Evolutionary conservation across 2,329 filamentous ascomycete species (phyloP).

Genomic region (Pleomassaria siparia): DNA sequence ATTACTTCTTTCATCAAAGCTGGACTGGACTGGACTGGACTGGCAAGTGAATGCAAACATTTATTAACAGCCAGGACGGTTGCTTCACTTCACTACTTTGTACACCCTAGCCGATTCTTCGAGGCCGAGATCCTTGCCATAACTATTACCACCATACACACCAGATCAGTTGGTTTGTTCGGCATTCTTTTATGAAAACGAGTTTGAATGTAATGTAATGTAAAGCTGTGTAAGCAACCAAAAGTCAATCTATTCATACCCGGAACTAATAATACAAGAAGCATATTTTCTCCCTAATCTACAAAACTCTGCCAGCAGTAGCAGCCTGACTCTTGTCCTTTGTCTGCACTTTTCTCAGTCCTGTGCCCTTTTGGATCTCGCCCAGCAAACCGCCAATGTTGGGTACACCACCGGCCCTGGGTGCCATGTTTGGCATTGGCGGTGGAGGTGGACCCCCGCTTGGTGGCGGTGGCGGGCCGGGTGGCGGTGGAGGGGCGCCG

Average conservation of each 20-base stretch:
- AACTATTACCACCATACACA: no score
- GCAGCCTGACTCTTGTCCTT: constrained; percentile 78
- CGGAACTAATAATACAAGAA: constrained; percentile 15
- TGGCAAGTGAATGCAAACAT: neutral
- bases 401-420: constrained; percentile 37
- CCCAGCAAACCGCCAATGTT: constrained; percentile 66
- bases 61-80: no score
- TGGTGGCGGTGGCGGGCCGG: constrained; percentile 50
- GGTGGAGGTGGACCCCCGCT: constrained; percentile 38
- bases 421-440: constrained; percentile 47
- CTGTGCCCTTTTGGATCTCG: constrained; percentile 78
- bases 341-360: constrained; percentile 84
- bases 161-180: no score
- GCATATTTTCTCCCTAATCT: constrained; percentile 9
- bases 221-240: no score
- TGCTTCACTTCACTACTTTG: no score
- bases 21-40: neutral
- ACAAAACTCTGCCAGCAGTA: constrained; percentile 72
- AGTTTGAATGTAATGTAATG: neutral
- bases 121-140: no score
- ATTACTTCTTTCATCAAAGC: no score
- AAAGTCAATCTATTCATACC: constrained; percentile 19
- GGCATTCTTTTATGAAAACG: no score
- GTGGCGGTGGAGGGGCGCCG: constrained; percentile 49
- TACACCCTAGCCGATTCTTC: no score